Base-by-base conservation (phyloP, 169 alveolate species). In the Plasmodium billcollinsi region DNA sequence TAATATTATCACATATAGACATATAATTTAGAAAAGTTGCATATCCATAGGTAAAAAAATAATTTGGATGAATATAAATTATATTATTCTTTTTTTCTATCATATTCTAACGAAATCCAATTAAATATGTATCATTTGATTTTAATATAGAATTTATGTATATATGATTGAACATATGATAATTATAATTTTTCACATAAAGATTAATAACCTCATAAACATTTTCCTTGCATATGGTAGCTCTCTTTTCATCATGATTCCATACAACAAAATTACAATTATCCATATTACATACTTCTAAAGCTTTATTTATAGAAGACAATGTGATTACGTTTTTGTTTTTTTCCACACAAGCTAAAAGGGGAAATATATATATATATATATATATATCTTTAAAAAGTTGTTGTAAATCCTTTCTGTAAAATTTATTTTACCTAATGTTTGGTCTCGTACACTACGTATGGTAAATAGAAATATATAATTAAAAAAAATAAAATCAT, bases 1-100 rank as follows among this genome's bases (percentile, higher is more conserved):
- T 39, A 74, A 72, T 69, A n/a, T 73, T 26, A 52, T 88, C 89
- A 66, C 92, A 88, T 50, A 88, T 62, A 33, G 92, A 65, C 92
- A 88, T 69, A n/a, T 88, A 88, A 67, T 88, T 88, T 66, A 88
- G 58, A 52, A 88, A 88, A 4, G 83, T 70, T 15, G 88, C 67
- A 43, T 88, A 72, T 66, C 92, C 92, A 67, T 71, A 15, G 15
- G 91, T 83, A 33, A 69, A 83, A 67, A 83, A 83, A 70, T 45
- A 21, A 58, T 43, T 73, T 11, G 91, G 91, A 62, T 83, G 69
- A 72, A 83, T 83, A 70, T 83, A 83, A 15, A 85, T 83, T 56
- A 83, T 14, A 26, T 56, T 49, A 29, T 71, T 58, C 24, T 69
- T 83, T 63, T 70, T 83, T 59, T 69, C 85, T 59, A 67, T 62